A percentile compares a stretch with the other conserved stretches of the same genome.
Evolutionary conservation across 2,329 filamentous ascomycete genomes (phyloP).

Genomic region (Phaeosphaeria sp.): DNA sequence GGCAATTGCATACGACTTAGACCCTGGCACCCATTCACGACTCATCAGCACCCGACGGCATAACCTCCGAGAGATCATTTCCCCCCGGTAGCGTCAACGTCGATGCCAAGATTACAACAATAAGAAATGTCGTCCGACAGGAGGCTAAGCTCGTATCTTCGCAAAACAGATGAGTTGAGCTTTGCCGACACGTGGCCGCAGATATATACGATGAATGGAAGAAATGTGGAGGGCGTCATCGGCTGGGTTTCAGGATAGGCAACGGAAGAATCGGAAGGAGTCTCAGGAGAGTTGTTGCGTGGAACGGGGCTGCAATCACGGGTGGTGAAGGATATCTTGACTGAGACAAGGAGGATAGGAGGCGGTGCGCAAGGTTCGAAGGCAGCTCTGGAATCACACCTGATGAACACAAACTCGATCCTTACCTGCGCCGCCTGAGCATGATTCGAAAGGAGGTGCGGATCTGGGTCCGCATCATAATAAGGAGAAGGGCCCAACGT

Average conservation of each 20-base stretch:
- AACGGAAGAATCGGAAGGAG: conserved; percentile 41
- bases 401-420: conserved; percentile 8
- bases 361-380: conserved; percentile 34
- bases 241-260: conserved; percentile 49
- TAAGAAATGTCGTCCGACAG: conserved; percentile 25
- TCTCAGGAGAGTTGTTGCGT: conserved; percentile 42
- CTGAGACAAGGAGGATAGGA: conserved; percentile 34
- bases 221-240: conserved; percentile 51
- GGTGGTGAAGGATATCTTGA: conserved; percentile 33
- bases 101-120: conserved; percentile 11
- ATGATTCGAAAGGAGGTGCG: not conserved
- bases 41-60: conserved; percentile 6
- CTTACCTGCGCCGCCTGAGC: conserved; percentile 10
- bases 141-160: conserved; percentile 40
- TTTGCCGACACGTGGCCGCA: conserved; percentile 45
- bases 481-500: not conserved
- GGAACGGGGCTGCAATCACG: conserved; percentile 41
- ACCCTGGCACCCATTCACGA: not conserved
- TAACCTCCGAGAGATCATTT: conserved; percentile 11
- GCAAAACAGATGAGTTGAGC: conserved; percentile 48
- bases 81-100: conserved; percentile 17
- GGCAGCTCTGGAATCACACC: conserved; percentile 25
- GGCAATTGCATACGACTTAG: conserved; percentile 5
- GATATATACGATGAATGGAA: conserved; percentile 45
- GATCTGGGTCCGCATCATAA: not conserved